Evolutionary conservation across 192 early-diverging fungal genomes (phyloP).

Genomic region (Gryganskiella cystojenkinii): DNA sequence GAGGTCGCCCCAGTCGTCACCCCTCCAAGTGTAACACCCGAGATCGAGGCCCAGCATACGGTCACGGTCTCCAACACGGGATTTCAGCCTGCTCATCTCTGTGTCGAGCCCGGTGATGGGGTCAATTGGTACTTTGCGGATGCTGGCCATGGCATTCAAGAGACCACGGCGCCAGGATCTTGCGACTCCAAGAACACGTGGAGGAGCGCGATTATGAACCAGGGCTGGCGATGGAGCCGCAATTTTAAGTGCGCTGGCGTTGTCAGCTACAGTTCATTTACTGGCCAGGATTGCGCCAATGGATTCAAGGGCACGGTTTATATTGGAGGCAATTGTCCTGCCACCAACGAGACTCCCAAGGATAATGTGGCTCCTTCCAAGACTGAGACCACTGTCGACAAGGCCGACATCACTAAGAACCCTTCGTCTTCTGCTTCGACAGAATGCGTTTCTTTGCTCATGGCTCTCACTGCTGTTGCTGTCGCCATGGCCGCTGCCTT

Average conservation of each 20-base stretch:
- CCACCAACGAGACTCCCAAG: background rate
- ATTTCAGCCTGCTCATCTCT: background rate
- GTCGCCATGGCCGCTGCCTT: too few species aligned
- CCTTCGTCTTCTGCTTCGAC: too few species aligned
- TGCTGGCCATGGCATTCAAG: background rate
- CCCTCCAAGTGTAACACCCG: too few species aligned
- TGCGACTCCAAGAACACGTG: conserved; percentile 3
- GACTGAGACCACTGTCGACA: too few species aligned
- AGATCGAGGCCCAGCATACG: background rate
- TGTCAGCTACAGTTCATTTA: background rate
- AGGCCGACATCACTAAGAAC: too few species aligned
- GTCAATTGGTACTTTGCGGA: background rate
- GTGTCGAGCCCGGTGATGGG: too few species aligned
- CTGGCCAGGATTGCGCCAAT: background rate
- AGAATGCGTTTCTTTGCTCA: too few species aligned
- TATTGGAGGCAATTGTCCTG: background rate
- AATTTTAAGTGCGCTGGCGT: background rate
- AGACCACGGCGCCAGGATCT: background rate
- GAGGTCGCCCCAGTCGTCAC: too few species aligned
- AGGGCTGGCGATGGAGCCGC: background rate
- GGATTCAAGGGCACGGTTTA: conserved; percentile 1
- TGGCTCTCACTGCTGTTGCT: too few species aligned
- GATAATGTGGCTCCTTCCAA: too few species aligned
- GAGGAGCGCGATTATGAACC: background rate
- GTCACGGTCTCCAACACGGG: background rate